Evolutionary conservation across 2,329 filamentous ascomycete genomes (phyloP).

Genomic region (Fusarium poae): DNA sequence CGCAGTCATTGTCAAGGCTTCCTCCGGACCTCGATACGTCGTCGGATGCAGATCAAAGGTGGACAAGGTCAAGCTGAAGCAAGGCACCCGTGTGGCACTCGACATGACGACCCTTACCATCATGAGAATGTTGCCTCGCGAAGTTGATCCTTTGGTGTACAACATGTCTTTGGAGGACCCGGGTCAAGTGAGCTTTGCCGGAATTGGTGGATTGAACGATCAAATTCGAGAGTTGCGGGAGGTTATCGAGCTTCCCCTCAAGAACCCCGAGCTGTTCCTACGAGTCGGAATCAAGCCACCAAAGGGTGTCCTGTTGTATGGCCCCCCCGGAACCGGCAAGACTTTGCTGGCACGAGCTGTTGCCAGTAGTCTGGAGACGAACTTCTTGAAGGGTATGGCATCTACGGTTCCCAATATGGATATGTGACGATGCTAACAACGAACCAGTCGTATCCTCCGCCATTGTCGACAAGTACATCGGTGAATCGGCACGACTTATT

Average conservation of each 20-base stretch:
- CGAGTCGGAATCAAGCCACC: constrained; percentile 98
- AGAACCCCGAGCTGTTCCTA: constrained; percentile 98
- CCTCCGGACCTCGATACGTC: constrained; percentile 95
- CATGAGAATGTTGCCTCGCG: constrained; percentile 98
- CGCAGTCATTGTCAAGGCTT: constrained; percentile 97
- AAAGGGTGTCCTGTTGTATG: constrained; percentile 96
- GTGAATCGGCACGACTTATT: constrained; percentile 96
- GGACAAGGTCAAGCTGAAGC: constrained; percentile 96
- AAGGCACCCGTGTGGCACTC: constrained; percentile 95
- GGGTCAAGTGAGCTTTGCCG: constrained; percentile 96
- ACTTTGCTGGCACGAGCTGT: constrained; percentile 94
- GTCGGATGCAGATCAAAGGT: constrained; percentile 99
- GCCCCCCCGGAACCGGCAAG: constrained; percentile 96
- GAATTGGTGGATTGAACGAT: constrained; percentile 97
- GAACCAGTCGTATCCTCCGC: constrained; percentile 91
- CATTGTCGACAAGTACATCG: constrained; percentile 99
- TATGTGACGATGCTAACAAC: constrained; percentile 37
- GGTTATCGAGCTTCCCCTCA: constrained; percentile 96
- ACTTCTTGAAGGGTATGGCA: constrained; percentile 90
- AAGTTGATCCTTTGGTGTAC: constrained; percentile 98
- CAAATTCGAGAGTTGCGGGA: constrained; percentile 97
- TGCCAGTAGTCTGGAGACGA: constrained; percentile 95
- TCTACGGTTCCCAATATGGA: not conserved
- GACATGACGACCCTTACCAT: constrained; percentile 99
- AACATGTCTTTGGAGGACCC: constrained; percentile 99